Evolutionary conservation across 192 early-diverging fungal genomes (phyloP).

Genomic region (Spizellomyces sp.): DNA sequence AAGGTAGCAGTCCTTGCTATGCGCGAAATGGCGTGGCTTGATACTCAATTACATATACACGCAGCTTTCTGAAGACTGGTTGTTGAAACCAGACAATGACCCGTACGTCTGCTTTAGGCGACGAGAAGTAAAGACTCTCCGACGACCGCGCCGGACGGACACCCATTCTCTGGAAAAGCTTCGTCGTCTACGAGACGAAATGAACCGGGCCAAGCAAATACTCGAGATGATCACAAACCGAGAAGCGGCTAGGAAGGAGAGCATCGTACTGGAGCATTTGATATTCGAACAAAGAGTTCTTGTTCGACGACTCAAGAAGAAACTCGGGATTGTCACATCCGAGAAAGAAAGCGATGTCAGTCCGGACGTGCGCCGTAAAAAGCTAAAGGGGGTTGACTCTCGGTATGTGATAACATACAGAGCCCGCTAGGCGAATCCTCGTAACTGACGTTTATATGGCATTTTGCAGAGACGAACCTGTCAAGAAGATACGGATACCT

Average conservation of each 20-base stretch:
- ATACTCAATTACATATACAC: slow-evolving; percentile 1
- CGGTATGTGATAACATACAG: slow-evolving; percentile 33
- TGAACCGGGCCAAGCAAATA: slow-evolving; percentile 74
- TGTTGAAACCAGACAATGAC: slow-evolving; percentile 71
- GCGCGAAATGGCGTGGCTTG: not conserved
- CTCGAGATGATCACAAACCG: slow-evolving; percentile 79
- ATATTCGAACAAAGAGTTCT: slow-evolving; percentile 72
- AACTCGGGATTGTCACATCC: slow-evolving; percentile 64
- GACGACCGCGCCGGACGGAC: slow-evolving; percentile 87
- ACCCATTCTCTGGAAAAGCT: slow-evolving; percentile 85
- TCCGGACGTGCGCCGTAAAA: slow-evolving; percentile 32
- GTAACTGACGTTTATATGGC: slow-evolving; percentile 4
- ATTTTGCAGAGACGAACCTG: slow-evolving; percentile 16
- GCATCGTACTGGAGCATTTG: slow-evolving; percentile 71
- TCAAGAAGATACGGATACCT: slow-evolving; percentile 64
- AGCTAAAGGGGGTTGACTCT: slow-evolving; percentile 37
- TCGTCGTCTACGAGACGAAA: slow-evolving; percentile 74
- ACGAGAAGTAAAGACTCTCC: slow-evolving; percentile 84
- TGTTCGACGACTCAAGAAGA: slow-evolving; percentile 65
- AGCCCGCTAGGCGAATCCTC: not conserved
- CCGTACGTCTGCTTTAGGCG: slow-evolving; percentile 98
- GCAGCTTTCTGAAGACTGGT: slow-evolving; percentile 55
- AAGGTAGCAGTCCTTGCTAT: slow-evolving; percentile 38
- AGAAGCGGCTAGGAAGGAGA: slow-evolving; percentile 76
- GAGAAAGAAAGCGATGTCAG: slow-evolving; percentile 52